Percentiles rank a stretch among this genome's conserved stretches.
phyloP scores from a whole-genome alignment of 176 grass and related monocot genomes.

The Luzula sylvatica region DNA sequence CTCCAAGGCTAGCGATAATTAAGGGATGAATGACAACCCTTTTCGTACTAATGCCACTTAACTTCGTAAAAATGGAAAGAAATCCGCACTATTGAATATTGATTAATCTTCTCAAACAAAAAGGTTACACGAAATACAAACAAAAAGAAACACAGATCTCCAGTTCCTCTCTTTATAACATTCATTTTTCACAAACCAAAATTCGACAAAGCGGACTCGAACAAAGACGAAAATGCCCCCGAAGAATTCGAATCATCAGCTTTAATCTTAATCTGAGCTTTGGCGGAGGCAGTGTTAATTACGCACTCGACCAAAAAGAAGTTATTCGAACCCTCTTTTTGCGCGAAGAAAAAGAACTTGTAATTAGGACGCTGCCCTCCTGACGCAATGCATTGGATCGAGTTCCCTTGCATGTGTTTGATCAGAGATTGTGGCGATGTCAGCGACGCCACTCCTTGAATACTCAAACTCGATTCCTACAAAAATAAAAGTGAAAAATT shows the following conservation, averaged over 20 bases:
- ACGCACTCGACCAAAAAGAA: conserved; percentile 96
- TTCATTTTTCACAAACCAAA: conserved; percentile 34
- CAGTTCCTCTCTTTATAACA: too few relatives aligned
- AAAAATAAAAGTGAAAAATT: background rate
- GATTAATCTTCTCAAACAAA: too few relatives aligned
- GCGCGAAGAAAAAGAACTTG: conserved; percentile 97
- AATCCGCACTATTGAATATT: too few relatives aligned
- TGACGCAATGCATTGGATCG: conserved; percentile 89
- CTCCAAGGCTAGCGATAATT: too few relatives aligned
- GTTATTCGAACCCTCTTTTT: conserved; percentile 50
- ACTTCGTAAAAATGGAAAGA: too few relatives aligned
- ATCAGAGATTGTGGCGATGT: conserved; percentile 79
- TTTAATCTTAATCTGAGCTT: conserved; percentile 87
- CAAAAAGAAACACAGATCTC: too few relatives aligned
- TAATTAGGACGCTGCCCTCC: conserved; percentile 93
- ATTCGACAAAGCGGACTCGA: conserved; percentile 63
- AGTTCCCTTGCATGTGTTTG: conserved; percentile 79
- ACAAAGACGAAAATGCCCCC: conserved; percentile 59
- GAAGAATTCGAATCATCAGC: conserved; percentile 54
- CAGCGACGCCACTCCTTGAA: conserved; percentile 68
- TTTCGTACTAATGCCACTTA: too few relatives aligned
- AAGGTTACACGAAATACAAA: conserved; percentile 4
- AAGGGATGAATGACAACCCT: too few relatives aligned
- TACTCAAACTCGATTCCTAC: conserved; percentile 65
- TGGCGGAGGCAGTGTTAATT: conserved; percentile 73